Percentiles rank a stretch among this genome's conserved stretches.
Evolutionary conservation across 1,139 yeast species (phyloP).

Genomic region (Yamadazyma sp.): DNA sequence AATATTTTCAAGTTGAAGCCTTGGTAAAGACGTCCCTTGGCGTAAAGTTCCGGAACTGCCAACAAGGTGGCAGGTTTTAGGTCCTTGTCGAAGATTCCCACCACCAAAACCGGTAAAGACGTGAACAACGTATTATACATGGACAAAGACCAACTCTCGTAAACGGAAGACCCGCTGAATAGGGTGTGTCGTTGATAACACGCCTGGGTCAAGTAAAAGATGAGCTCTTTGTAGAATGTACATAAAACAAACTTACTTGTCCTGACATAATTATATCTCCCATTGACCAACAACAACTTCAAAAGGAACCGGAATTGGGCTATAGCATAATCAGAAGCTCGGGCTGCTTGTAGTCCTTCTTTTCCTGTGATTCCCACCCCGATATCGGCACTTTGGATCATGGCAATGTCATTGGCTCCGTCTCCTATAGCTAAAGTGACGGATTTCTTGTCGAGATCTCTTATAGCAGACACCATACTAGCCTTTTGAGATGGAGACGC

Average conservation of each 20-base stretch:
- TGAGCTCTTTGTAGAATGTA: constrained; percentile 90
- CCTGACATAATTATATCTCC: constrained; percentile 90
- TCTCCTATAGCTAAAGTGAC: constrained; percentile 98
- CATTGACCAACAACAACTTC: constrained; percentile 86
- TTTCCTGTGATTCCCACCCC: constrained; percentile 97
- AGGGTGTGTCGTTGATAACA: constrained; percentile 83
- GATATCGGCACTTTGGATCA: constrained; percentile 98
- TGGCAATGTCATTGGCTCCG: constrained; percentile 98
- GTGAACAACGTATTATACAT: constrained; percentile 97
- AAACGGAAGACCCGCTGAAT: constrained; percentile 90
- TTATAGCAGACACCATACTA: constrained; percentile 74
- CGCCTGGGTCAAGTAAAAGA: constrained; percentile 86
- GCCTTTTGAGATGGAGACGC: constrained; percentile 98
- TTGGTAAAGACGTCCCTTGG: constrained; percentile 71
- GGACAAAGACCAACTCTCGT: constrained; percentile 94
- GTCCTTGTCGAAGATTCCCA: constrained; percentile 96
- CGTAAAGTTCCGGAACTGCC: constrained; percentile 89
- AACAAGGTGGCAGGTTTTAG: constrained; percentile 81
- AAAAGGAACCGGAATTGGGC: constrained; percentile 88
- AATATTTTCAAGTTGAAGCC: constrained; percentile 74
- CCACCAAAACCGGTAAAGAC: constrained; percentile 82
- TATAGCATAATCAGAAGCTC: constrained; percentile 92
- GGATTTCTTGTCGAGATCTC: constrained; percentile 59
- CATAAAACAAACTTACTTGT: constrained; percentile 90
- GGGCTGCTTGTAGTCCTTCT: constrained; percentile 95